Percentiles rank a stretch among this genome's conserved stretches.
Evolutionary conservation across 2,329 filamentous ascomycete species (phyloP).

Genomic region (Neobulgaria alba): DNA sequence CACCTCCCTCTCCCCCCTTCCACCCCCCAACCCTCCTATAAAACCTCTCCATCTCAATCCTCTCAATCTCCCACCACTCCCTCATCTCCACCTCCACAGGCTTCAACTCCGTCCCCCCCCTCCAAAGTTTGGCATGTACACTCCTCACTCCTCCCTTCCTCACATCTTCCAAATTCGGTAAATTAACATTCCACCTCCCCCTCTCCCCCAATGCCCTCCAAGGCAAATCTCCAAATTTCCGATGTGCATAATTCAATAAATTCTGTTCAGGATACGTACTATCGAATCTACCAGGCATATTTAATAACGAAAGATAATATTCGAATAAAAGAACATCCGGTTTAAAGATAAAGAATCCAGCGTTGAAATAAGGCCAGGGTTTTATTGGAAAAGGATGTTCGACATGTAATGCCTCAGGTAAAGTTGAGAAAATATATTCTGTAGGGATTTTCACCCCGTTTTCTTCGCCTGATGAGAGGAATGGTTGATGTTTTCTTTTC

Average conservation of each 20-base stretch:
- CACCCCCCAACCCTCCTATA: no score
- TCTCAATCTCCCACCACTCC: background rate
- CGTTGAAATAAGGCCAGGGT: conserved; percentile 30
- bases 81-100: background rate
- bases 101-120: conserved; percentile 14
- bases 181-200: conserved; percentile 34
- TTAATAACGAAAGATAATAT: conserved; percentile 32
- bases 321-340: conserved; percentile 32
- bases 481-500: no score
- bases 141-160: conserved; percentile 28
- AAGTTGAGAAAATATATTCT: conserved; percentile 30
- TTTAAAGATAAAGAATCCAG: conserved; percentile 34
- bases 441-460: conserved; percentile 29
- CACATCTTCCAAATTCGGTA: conserved; percentile 30
- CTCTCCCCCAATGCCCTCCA: conserved; percentile 32
- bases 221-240: conserved; percentile 33
- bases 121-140: conserved; percentile 34
- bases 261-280: conserved; percentile 34
- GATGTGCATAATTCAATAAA: conserved; percentile 37
- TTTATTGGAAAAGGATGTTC: conserved; percentile 32
- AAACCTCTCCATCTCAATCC: background rate
- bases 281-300: conserved; percentile 31
- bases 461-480: no score
- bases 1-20: background rate
- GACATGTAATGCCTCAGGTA: conserved; percentile 29